Percentiles rank a stretch among this genome's conserved stretches.
These are phyloP conservation scores for Xylariaceae sp. DNA, from an alignment of 2,329 filamentous ascomycete species.

Conservation along the genomic window DNA sequence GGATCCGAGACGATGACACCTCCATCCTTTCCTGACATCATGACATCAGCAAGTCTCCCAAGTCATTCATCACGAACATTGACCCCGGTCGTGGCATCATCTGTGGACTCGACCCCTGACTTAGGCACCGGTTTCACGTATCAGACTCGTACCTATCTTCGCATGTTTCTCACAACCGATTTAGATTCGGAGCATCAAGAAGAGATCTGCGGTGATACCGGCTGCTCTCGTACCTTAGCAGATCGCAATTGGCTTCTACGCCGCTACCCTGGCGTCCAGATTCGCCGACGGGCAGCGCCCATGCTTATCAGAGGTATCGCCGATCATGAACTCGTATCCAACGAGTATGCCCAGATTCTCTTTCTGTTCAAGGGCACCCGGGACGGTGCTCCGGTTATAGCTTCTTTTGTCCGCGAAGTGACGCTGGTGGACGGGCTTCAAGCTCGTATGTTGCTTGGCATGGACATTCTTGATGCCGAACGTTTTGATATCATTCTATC, in stretches of 20 bases:
- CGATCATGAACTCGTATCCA: neutral
- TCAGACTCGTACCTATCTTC: neutral
- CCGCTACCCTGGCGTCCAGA: neutral
- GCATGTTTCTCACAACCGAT: neutral
- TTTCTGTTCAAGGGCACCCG: neutral
- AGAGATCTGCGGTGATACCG: neutral
- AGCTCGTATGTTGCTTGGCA: neutral
- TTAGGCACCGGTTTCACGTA: neutral
- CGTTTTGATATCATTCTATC: neutral
- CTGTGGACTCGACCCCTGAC: neutral
- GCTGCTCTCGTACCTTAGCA: neutral
- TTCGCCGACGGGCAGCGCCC: neutral
- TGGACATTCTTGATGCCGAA: neutral
- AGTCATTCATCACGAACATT: too few relatives aligned
- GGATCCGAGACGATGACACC: too few relatives aligned
- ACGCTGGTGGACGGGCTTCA: neutral
- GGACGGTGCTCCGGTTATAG: neutral
- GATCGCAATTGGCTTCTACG: neutral
- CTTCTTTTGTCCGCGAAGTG: neutral
- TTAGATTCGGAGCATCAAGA: neutral
- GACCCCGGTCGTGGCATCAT: too few relatives aligned
- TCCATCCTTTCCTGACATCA: too few relatives aligned
- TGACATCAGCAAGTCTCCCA: too few relatives aligned
- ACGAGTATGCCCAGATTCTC: neutral
- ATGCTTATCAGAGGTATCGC: neutral